These are phyloP conservation scores for Nemania abortiva DNA, from an alignment of 2,329 filamentous ascomycete species.

Conservation along the genomic window DNA sequence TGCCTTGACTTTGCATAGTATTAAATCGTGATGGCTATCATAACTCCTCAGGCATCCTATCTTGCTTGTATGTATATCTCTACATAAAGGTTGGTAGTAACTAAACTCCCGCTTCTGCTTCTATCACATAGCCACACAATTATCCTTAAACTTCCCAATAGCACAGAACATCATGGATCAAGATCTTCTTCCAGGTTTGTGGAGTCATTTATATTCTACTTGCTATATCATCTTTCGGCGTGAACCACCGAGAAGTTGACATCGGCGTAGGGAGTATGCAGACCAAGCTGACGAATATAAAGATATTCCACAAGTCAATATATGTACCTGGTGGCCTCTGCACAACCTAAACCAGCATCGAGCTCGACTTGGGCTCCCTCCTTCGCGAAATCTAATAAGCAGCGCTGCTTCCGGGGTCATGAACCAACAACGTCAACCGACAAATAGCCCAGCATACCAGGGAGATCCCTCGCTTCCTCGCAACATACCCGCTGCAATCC, in stretches of 20 bases:
- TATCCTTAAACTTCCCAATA: background rate
- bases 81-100: background rate
- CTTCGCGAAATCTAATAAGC: constrained; percentile 28
- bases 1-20: background rate
- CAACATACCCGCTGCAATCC: constrained; percentile 8
- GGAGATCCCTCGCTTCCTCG: background rate
- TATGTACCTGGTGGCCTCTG: background rate
- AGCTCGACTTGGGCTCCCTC: constrained; percentile 5
- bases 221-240: background rate
- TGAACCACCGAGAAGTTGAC: background rate
- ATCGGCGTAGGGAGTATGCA: no score
- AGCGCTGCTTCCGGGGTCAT: background rate
- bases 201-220: background rate
- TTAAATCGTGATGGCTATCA: background rate
- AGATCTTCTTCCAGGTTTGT: constrained; percentile 9
- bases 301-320: no score
- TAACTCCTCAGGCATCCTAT: background rate
- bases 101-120: background rate
- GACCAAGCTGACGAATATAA: no score
- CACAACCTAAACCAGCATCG: constrained; percentile 9
- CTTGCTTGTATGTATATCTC: background rate
- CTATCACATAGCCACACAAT: background rate
- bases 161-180: constrained; percentile 22
- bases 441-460: constrained; percentile 1
- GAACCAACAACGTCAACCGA: background rate